phyloP scores from a whole-genome alignment of 306 rosid genomes.

The Lathyrus aphaca region DNA sequence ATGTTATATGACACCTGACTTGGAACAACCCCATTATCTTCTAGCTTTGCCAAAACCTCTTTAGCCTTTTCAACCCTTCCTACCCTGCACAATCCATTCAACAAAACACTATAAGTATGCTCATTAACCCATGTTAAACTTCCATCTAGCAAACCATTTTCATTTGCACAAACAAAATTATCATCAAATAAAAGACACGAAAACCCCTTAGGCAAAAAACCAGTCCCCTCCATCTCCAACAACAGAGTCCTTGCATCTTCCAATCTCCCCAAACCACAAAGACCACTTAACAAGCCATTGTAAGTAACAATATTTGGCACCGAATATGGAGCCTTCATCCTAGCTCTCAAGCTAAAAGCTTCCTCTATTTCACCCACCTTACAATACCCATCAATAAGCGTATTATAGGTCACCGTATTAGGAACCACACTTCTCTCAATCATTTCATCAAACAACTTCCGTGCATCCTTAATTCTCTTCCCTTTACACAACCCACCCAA shows the following conservation, averaged over 20 bases:
- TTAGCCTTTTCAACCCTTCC: conserved; percentile 65
- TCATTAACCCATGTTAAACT: conserved; percentile 46
- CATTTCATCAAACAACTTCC: conserved; percentile 77
- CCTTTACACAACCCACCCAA: conserved; percentile 59
- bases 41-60: conserved; percentile 59
- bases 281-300: conserved; percentile 67
- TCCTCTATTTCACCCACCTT: conserved; percentile 64
- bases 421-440: conserved; percentile 42
- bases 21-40: conserved; percentile 54
- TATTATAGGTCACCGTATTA: conserved; percentile 67
- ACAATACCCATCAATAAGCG: conserved; percentile 69
- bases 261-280: conserved; percentile 60
- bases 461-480: conserved; percentile 59
- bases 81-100: conserved; percentile 67
- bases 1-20: conserved; percentile 59
- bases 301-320: conserved; percentile 60
- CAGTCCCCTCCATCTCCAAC: conserved; percentile 64
- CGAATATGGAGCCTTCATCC: conserved; percentile 62
- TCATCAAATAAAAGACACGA: conserved; percentile 58
- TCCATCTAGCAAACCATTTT: conserved; percentile 42
- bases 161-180: conserved; percentile 41
- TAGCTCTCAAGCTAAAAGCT: conserved; percentile 62
- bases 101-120: conserved; percentile 55
- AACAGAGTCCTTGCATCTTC: conserved; percentile 55
- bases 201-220: conserved; percentile 60